Percentiles rank a stretch among this genome's conserved stretches.
These are phyloP conservation scores for Rachicladosporium sp. DNA, from an alignment of 2,329 filamentous ascomycete genomes.

Conservation along the genomic window DNA sequence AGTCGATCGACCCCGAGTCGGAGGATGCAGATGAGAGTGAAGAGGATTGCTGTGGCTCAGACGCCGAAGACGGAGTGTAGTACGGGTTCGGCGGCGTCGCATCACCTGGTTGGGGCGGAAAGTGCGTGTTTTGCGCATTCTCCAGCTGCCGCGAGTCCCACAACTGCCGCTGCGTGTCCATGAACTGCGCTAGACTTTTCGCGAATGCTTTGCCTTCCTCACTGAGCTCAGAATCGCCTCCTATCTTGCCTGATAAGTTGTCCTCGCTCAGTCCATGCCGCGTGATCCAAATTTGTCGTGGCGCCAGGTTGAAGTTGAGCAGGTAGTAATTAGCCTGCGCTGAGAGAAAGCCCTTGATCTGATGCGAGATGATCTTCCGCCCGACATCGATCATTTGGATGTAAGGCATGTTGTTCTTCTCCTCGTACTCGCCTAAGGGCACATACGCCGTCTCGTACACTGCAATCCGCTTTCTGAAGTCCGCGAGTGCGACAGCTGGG, in stretches of 20 bases:
- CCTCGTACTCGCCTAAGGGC: conserved; percentile 65
- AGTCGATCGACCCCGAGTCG: conserved; percentile 20
- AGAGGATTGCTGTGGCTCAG: neutral
- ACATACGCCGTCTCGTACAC: conserved; percentile 93
- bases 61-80: conserved; percentile 38
- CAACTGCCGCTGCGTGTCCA: conserved; percentile 63
- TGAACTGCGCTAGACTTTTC: conserved; percentile 67
- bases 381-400: conserved; percentile 98
- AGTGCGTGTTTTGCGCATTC: conserved; percentile 63
- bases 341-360: conserved; percentile 82
- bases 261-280: conserved; percentile 85
- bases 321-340: conserved; percentile 89
- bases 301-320: conserved; percentile 90
- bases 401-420: conserved; percentile 81
- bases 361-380: conserved; percentile 81
- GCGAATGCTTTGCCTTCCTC: conserved; percentile 71
- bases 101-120: conserved; percentile 83
- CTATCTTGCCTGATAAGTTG: conserved; percentile 77
- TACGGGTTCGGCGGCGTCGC: conserved; percentile 92
- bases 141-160: conserved; percentile 77
- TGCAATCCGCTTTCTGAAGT: conserved; percentile 85
- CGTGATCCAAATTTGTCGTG: conserved; percentile 96
- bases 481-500: conserved; percentile 66
- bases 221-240: conserved; percentile 77
- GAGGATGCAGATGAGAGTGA: conserved; percentile 12